Evolutionary conservation across 1,284 basidiomycete genomes (phyloP), one percentile per base, ranked within the genome.

Genomic region (Sanguinoderma infundibulare): DNA sequence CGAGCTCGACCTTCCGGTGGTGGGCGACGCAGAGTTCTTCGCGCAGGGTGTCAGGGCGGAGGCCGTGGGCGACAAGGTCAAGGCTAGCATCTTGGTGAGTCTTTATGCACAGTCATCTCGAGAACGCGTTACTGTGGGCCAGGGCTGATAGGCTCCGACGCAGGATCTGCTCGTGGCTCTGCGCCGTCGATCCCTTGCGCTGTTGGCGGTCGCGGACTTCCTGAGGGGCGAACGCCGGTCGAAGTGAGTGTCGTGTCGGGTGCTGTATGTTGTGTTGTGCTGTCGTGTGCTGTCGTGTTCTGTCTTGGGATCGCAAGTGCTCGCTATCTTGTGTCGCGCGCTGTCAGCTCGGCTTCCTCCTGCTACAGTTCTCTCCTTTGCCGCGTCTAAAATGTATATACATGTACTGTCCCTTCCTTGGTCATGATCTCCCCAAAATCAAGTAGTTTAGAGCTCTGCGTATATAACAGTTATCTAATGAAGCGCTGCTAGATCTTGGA

Each of bases 201-300:
- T 49, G 5, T 49, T 49, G 28, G 17, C 28, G 28, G 28, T 8
- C 46, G 15, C 10, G 14, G 26, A 28, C 30, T 30, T 32, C n/a
- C 8, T 49, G 28, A 30, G 32, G 46, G 28, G 46, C 30, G 28
- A 32, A n/a, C 46, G 46, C 28, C 20, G 46, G 46, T 30, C 28
- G 46, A 49, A 49, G 46, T 49, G 46, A 49, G 46, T 49, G 46
- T 20, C 32, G 28, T 26, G 46, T n/a, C n/a, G n/a, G n/a, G n/a
- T n/a, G n/a, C n/a, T n/a, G n/a, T n/a, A n/a, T n/a, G n/a, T n/a
- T n/a, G n/a, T n/a, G n/a, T n/a, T n/a, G n/a, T n/a, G n/a, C n/a
- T 49, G 46, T 49, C 10, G 28, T 30, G 46, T 22, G 14, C 24
- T 46, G 42, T 28, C 42, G 24, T 24, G 34, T 34, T 12, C 24